Percentiles rank a stretch among this genome's conserved stretches.
These are phyloP conservation scores for Teunomyces lycoperdinae DNA, from an alignment of 805 yeast species.

Conservation along the genomic window DNA sequence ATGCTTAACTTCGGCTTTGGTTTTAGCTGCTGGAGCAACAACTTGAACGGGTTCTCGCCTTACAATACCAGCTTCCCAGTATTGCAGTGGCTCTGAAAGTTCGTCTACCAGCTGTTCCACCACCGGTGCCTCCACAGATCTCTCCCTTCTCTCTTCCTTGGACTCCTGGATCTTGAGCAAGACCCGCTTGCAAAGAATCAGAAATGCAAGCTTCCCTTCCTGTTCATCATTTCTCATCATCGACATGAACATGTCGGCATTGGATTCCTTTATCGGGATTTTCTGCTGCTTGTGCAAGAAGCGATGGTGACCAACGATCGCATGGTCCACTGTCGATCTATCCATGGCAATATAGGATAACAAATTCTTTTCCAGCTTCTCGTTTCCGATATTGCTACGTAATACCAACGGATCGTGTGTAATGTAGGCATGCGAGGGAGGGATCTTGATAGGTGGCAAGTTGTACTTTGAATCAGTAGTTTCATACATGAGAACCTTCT, in stretches of 20 bases:
- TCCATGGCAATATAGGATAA: conserved; percentile 10
- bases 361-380: conserved; percentile 6
- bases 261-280: background rate
- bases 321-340: background rate
- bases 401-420: conserved; percentile 11
- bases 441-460: conserved; percentile 1
- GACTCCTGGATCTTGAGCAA: conserved; percentile 12
- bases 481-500: conserved; percentile 8
- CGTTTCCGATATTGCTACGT: conserved; percentile 6
- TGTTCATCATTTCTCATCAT: conserved; percentile 11
- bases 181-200: conserved; percentile 12
- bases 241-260: conserved; percentile 5
- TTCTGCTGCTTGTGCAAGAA: background rate
- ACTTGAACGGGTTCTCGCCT: background rate
- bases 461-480: background rate
- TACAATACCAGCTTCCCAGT: conserved; percentile 5
- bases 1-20: background rate
- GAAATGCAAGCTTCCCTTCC: conserved; percentile 14
- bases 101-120: background rate
- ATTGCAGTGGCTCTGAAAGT: background rate
- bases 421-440: conserved; percentile 3
- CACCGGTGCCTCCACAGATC: background rate
- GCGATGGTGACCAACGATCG: conserved; percentile 1
- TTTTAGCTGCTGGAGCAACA: background rate
- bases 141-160: background rate